Percentiles rank a stretch among this genome's conserved stretches.
These are phyloP conservation scores for Microascus cirrosus DNA, from an alignment of 2,329 filamentous ascomycete species.

Conservation along the genomic window DNA sequence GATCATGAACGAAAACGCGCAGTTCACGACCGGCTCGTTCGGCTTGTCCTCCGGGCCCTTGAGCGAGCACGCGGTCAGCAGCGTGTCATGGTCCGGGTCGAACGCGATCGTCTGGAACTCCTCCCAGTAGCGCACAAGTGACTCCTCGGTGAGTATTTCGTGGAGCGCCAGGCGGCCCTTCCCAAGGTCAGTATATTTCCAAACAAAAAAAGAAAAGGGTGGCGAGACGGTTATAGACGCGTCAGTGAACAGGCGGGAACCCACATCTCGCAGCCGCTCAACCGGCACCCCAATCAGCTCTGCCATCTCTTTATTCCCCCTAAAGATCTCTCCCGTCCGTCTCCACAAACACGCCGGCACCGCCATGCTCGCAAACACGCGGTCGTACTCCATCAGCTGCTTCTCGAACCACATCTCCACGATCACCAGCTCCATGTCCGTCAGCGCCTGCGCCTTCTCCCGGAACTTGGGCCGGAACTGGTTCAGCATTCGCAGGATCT, in stretches of 20 bases:
- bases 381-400: slow-evolving; percentile 93
- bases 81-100: slow-evolving; percentile 84
- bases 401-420: slow-evolving; percentile 99
- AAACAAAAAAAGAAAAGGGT: too few relatives aligned
- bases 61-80: slow-evolving; percentile 84
- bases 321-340: slow-evolving; percentile 90
- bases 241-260: slow-evolving; percentile 21
- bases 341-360: slow-evolving; percentile 97
- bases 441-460: slow-evolving; percentile 84
- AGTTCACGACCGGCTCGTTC: slow-evolving; percentile 64
- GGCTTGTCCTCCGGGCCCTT: slow-evolving; percentile 67
- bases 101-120: slow-evolving; percentile 98
- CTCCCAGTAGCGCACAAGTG: slow-evolving; percentile 95
- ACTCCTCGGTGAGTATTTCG: slow-evolving; percentile 91
- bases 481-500: slow-evolving; percentile 84
- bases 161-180: slow-evolving; percentile 91
- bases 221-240: background rate
- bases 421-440: slow-evolving; percentile 85
- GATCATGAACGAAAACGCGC: slow-evolving; percentile 97
- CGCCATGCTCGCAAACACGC: slow-evolving; percentile 97
- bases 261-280: slow-evolving; percentile 79
- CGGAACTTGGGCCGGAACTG: slow-evolving; percentile 92
- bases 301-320: slow-evolving; percentile 98
- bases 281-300: slow-evolving; percentile 90
- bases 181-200: background rate